phyloP scores from a whole-genome alignment of 257 asterid genomes.

The Capsicum chinense region DNA sequence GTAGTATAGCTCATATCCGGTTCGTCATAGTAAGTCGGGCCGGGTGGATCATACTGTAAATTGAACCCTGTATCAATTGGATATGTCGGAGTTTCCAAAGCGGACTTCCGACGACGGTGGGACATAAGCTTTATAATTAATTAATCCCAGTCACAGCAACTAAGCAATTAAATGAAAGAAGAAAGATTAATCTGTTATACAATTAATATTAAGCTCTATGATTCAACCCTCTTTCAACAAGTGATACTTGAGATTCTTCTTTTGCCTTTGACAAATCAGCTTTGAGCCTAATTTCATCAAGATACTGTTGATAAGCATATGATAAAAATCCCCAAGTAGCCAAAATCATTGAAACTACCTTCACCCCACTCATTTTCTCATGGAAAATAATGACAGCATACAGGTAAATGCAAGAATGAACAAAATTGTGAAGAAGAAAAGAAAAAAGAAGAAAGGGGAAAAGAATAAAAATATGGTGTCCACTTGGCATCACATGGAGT shows the following conservation, averaged over 20 bases:
- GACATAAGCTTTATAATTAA: background rate
- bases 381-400: conserved; percentile 53
- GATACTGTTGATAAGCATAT: conserved; percentile 67
- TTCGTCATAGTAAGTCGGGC: too few relatives aligned
- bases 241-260: conserved; percentile 12
- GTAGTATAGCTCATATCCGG: too few relatives aligned
- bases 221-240: conserved; percentile 19
- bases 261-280: background rate
- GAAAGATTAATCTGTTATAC: background rate
- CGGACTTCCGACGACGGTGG: too few relatives aligned
- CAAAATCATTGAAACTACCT: conserved; percentile 60
- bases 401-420: too few relatives aligned
- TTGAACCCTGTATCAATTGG: too few relatives aligned
- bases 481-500: too few relatives aligned
- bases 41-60: too few relatives aligned
- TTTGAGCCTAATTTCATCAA: conserved; percentile 56
- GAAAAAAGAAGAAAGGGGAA: too few relatives aligned
- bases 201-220: background rate
- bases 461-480: too few relatives aligned
- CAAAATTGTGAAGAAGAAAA: too few relatives aligned
- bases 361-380: conserved; percentile 65
- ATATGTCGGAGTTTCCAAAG: too few relatives aligned
- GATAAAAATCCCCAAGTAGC: conserved; percentile 80
- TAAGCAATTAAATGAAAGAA: too few relatives aligned
- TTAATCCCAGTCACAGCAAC: background rate